Evolutionary conservation across 495 filamentous ascomycete species (phyloP).

Genomic region (Astrothelium subdiscretum): DNA sequence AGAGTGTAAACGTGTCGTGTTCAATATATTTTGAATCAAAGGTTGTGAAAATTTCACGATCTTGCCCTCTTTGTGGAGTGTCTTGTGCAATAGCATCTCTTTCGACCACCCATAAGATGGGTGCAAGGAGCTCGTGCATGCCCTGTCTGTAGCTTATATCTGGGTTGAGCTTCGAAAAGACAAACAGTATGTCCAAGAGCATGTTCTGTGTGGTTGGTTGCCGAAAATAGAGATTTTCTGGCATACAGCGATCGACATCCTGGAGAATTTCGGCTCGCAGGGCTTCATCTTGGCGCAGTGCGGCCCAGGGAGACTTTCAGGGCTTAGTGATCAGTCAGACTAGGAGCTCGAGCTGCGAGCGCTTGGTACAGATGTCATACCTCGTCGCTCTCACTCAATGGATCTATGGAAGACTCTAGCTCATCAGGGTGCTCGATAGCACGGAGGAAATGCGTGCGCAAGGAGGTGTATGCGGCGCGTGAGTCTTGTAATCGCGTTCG

Average conservation of each 20-base stretch:
- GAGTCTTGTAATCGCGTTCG: conserved; percentile 51
- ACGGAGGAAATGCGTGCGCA: conserved; percentile 62
- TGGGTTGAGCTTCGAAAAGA: conserved; percentile 88
- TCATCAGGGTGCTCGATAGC: conserved; percentile 74
- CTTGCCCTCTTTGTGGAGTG: conserved; percentile 13
- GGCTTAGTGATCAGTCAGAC: conserved; percentile 35
- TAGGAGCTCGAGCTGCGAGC: conserved; percentile 6
- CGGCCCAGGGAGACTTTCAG: conserved; percentile 77
- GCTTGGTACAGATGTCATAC: conserved; percentile 37
- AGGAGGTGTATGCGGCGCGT: conserved; percentile 57
- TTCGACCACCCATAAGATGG: conserved; percentile 78
- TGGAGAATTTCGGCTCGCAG: conserved; percentile 85
- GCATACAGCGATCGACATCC: conserved; percentile 86
- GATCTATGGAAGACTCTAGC: conserved; percentile 63
- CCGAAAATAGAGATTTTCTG: conserved; percentile 85
- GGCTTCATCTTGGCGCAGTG: conserved; percentile 69
- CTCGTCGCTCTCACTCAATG: conserved; percentile 73
- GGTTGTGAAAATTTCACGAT: conserved; percentile 29
- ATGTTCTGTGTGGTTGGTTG: conserved; percentile 64
- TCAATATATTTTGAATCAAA: conserved; percentile 66
- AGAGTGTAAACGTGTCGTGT: conserved; percentile 83
- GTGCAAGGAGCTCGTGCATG: conserved; percentile 92
- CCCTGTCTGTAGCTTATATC: conserved; percentile 87
- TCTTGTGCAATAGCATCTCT: conserved; percentile 53
- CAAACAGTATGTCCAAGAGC: conserved; percentile 79